Percentiles rank a stretch among this genome's conserved stretches.
Evolutionary conservation across 139 green algal species (phyloP).

Genomic region (Chlamydomonas schloesseri): DNA sequence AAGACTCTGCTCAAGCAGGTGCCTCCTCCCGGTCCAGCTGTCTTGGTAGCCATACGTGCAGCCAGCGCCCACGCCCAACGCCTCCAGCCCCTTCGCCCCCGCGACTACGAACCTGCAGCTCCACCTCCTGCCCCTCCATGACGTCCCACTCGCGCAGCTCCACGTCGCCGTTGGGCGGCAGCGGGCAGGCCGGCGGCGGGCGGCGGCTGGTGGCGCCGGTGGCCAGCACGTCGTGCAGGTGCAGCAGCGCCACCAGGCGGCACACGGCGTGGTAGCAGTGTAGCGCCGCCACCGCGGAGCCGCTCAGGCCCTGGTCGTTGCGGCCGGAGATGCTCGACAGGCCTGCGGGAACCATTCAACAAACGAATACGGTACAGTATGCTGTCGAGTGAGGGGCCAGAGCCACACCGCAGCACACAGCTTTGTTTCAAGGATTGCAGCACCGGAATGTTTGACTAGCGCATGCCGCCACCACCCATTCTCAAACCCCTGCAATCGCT

Average conservation of each 20-base stretch:
- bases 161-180: neutral
- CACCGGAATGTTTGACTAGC: no score
- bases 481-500: no score
- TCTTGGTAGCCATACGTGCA: no score
- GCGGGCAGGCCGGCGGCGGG: neutral
- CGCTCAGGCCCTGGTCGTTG: conserved; percentile 44
- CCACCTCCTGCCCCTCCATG: conserved; percentile 52
- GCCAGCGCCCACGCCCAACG: no score
- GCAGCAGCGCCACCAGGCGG: conserved; percentile 72
- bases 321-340: neutral
- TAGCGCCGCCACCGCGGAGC: conserved; percentile 67
- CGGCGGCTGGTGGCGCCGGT: conserved; percentile 4
- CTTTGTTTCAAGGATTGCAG: no score
- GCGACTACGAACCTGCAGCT: neutral
- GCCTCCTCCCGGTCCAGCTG: no score
- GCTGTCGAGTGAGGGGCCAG: no score
- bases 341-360: neutral
- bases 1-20: no score
- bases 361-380: neutral
- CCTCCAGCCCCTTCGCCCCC: no score
- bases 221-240: conserved; percentile 68
- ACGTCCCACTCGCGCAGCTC: conserved; percentile 44
- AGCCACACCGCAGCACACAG: neutral
- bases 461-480: no score
- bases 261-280: conserved; percentile 66